These are phyloP conservation scores for Penicillium samsonianum DNA, from an alignment of 495 filamentous ascomycete species.

Conservation along the genomic window DNA sequence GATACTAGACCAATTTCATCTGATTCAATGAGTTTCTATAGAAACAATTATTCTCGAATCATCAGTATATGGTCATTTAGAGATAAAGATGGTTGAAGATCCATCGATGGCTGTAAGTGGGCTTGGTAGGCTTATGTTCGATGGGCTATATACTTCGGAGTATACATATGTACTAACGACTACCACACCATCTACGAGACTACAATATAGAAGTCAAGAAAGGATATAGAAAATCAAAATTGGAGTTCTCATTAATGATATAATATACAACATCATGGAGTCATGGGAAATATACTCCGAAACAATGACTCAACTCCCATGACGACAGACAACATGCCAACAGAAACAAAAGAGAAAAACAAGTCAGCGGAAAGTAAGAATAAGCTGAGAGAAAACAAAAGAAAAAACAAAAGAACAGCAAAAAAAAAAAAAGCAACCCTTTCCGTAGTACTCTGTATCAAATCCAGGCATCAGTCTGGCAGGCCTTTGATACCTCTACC, in stretches of 20 bases:
- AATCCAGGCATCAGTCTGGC: background rate
- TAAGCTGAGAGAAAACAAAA: background rate
- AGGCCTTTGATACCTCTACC: slow-evolving; percentile 4
- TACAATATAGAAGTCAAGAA: background rate
- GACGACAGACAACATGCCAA: background rate
- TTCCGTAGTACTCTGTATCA: no score
- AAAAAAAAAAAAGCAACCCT: background rate
- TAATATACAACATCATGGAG: background rate
- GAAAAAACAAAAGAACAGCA: background rate
- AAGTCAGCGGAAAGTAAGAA: background rate
- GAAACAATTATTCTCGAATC: background rate
- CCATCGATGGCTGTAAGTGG: background rate
- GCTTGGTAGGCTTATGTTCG: background rate
- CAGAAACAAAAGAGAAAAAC: background rate
- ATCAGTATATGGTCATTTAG: background rate
- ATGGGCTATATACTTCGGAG: background rate
- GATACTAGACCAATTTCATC: slow-evolving; percentile 1
- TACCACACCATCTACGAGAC: background rate
- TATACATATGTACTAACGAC: background rate
- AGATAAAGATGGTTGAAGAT: background rate
- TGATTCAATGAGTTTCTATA: background rate
- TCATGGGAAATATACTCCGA: background rate
- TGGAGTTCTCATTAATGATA: background rate
- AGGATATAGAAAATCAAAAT: background rate
- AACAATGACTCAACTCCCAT: background rate